Conservation (phyloP, 148 eudicot genomes). For the Amaranthus cruentus region DNA sequence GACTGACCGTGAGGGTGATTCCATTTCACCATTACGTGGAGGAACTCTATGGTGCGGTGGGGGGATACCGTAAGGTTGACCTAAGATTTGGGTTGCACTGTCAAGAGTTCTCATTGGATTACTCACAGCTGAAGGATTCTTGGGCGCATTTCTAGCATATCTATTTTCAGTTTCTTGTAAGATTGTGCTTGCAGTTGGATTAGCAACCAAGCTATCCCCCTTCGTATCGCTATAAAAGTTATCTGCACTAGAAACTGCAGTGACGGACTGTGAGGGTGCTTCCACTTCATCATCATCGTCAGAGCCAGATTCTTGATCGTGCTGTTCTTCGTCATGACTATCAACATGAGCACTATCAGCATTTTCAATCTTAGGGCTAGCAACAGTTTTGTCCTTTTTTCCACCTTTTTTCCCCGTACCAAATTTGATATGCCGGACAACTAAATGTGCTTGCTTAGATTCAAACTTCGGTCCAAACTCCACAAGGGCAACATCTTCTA, state of each 20-base stretch:
- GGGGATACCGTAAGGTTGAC: neutral
- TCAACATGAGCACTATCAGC: constrained; percentile 11
- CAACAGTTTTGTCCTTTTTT: constrained; percentile 28
- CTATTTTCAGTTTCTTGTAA: constrained; percentile 34
- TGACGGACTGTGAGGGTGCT: constrained; percentile 21
- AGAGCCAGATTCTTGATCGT: constrained; percentile 22
- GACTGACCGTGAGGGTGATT: constrained; percentile 22
- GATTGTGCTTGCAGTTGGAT: constrained; percentile 19
- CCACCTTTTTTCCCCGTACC: constrained; percentile 63
- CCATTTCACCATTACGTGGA: constrained; percentile 18
- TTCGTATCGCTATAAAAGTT: constrained; percentile 13
- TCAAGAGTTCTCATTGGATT: constrained; percentile 19
- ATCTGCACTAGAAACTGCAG: constrained; percentile 14
- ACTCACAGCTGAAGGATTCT: constrained; percentile 14
- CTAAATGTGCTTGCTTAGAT: constrained; percentile 42
- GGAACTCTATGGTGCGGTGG: neutral
- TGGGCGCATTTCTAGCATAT: constrained; percentile 31
- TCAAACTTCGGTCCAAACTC: constrained; percentile 63
- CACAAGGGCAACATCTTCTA: constrained; percentile 57
- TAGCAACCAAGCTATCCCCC: constrained; percentile 12
- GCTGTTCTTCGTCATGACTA: constrained; percentile 11
- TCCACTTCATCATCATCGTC: constrained; percentile 28
- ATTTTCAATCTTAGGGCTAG: constrained; percentile 14
- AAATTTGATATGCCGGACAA: constrained; percentile 70
- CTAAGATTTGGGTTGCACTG: constrained; percentile 15